Percentiles rank a stretch among this genome's conserved stretches.
Evolutionary conservation across 768 basidiomycete species (phyloP).

Genomic region (Rhodotorula paludigena): DNA sequence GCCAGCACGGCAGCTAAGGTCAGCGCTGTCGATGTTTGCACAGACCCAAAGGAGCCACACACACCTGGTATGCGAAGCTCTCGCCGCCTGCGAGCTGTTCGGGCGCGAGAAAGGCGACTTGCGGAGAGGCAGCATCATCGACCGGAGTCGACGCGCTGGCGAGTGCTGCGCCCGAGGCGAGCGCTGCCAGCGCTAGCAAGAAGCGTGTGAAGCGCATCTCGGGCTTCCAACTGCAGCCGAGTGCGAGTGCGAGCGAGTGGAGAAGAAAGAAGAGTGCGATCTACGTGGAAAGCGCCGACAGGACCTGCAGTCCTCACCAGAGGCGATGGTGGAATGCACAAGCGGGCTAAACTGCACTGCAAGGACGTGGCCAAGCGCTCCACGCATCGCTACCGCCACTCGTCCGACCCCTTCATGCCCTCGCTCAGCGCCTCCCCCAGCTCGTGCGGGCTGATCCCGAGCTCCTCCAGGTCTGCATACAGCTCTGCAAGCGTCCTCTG

Average conservation of each 20-base stretch:
- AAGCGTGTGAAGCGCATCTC: not conserved
- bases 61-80: constrained; percentile 36
- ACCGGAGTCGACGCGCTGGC: not conserved
- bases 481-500: constrained; percentile 24
- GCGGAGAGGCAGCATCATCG: not conserved
- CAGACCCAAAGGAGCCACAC: not conserved
- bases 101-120: constrained; percentile 23
- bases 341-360: too few species aligned
- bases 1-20: constrained; percentile 45
- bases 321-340: too few species aligned
- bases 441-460: constrained; percentile 21
- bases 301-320: too few species aligned
- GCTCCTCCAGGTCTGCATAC: constrained; percentile 26
- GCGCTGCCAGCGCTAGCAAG: not conserved
- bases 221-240: not conserved
- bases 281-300: not conserved
- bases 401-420: not conserved
- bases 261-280: too few species aligned
- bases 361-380: too few species aligned
- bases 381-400: not conserved
- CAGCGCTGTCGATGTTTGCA: too few species aligned
- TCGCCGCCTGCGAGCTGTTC: constrained; percentile 29
- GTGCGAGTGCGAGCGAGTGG: not conserved
- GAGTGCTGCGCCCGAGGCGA: constrained; percentile 2
- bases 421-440: constrained; percentile 16